Base-by-base conservation (phyloP, 345 rosid genomes). In the Corchorus olitorius region DNA sequence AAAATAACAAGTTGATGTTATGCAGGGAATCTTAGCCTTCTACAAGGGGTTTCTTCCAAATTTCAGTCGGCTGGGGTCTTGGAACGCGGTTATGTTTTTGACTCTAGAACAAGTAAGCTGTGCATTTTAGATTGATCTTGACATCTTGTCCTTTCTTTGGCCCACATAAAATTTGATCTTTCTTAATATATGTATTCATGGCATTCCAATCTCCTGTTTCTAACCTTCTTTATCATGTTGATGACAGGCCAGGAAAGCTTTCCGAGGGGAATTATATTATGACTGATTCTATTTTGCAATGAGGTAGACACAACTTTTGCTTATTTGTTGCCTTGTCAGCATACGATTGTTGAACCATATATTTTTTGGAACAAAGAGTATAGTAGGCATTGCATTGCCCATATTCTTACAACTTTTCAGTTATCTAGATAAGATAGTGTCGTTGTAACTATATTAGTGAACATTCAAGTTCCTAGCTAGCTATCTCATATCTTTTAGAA, bases 21-120 rank as follows among this genome's bases (percentile, higher is more conserved):
- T 70, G 74, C 88, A 96, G 98, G 99, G 98, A 37, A 61, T 90
- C 76, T 83, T 86, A 58, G 97, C 97, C 72, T 96, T 93, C 75
- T 96, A 93, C 65, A 96, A 96, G 84, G 98, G 99, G 19, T 96
- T 96, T 79, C 84, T 93, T 54, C 98, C 97, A 15, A 96, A 96
- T 86, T 93, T 96, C 71, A 87, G 87, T 65, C 87, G 97, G 78
- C 89, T 96, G 48, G 99, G 98, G 72, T 91, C 97, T 61, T 96
- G 99, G 99, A 96, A 96, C 1, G 98, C 79, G 17, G 74, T 93
- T 55, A 93, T 96, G 99, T 96, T 96, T 86, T 89, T 96, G 77
- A 93, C 93, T 46, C 87, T 93, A 53, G 99, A 93, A 84, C 97
- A 93, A 84, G 99, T 96, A 88, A 87, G 87, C 72, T 77, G 49